A percentile compares a stretch with the other conserved stretches of the same genome.
Evolutionary conservation across 805 yeast genomes (phyloP).

Genomic region (Candida pini): DNA sequence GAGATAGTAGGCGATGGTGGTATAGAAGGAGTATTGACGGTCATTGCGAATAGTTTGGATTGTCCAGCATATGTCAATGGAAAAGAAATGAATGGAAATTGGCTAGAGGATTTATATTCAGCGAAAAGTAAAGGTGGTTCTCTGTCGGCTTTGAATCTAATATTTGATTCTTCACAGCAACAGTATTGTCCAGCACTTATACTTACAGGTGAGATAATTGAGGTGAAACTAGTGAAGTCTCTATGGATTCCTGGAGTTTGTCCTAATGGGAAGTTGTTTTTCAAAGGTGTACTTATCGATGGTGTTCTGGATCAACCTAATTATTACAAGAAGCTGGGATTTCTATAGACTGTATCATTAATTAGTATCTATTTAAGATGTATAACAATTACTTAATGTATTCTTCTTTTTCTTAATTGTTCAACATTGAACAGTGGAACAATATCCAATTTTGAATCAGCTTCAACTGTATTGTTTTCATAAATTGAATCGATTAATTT

Average conservation of each 20-base stretch:
- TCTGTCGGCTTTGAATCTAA: background rate
- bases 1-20: conserved; percentile 5
- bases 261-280: conserved; percentile 18
- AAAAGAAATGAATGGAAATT: conserved; percentile 22
- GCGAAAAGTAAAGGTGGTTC: background rate
- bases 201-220: conserved; percentile 34
- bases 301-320: conserved; percentile 24
- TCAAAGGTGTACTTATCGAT: conserved; percentile 20
- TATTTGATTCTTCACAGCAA: conserved; percentile 4
- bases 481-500: conserved; percentile 29
- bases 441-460: conserved; percentile 31
- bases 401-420: conserved; percentile 59
- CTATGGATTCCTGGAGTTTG: conserved; percentile 34
- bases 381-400: conserved; percentile 35
- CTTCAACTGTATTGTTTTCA: conserved; percentile 29
- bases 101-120: conserved; percentile 20
- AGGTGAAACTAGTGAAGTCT: conserved; percentile 35
- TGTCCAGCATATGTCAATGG: conserved; percentile 24
- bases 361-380: background rate
- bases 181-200: background rate
- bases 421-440: conserved; percentile 51
- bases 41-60: conserved; percentile 13
- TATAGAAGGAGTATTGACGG: conserved; percentile 10
- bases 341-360: conserved; percentile 11
- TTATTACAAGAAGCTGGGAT: conserved; percentile 20